A percentile compares a stretch with the other conserved stretches of the same genome.
Conservation (phyloP, 192 early-diverging fungal genomes). For the Chytriomyces confervae region DNA sequence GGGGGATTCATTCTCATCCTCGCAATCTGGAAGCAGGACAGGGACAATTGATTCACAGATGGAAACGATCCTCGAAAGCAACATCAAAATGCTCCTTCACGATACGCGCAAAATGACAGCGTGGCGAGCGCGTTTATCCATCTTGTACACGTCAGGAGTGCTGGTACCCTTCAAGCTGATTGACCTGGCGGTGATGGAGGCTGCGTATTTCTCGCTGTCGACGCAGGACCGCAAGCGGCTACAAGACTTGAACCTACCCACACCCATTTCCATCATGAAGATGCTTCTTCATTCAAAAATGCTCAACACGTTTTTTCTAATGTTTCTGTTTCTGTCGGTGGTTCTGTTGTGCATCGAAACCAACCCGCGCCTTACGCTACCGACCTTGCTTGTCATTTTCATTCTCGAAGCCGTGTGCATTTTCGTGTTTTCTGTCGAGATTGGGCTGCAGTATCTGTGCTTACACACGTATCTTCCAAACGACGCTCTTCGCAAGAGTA, state of each 20-base stretch:
- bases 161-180: slow-evolving; percentile 18
- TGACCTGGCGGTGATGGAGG: neutral
- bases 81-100: neutral
- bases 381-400: neutral
- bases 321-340: slow-evolving; percentile 4
- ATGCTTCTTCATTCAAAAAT: slow-evolving; percentile 5
- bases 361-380: neutral
- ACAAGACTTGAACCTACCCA: neutral
- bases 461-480: neutral
- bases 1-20: no score
- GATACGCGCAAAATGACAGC: neutral
- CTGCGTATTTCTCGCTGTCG: neutral
- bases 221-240: neutral
- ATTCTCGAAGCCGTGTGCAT: slow-evolving; percentile 8
- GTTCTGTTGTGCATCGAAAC: slow-evolving; percentile 21
- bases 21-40: no score
- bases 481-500: neutral
- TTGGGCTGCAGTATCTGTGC: neutral
- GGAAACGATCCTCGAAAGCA: neutral
- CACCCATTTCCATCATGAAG: slow-evolving; percentile 2
- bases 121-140: neutral
- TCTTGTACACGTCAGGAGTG: neutral
- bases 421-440: slow-evolving; percentile 10
- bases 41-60: no score
- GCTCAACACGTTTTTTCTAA: neutral